phyloP scores from a whole-genome alignment of 345 rosid species.

The Eucalyptus polybractea region DNA sequence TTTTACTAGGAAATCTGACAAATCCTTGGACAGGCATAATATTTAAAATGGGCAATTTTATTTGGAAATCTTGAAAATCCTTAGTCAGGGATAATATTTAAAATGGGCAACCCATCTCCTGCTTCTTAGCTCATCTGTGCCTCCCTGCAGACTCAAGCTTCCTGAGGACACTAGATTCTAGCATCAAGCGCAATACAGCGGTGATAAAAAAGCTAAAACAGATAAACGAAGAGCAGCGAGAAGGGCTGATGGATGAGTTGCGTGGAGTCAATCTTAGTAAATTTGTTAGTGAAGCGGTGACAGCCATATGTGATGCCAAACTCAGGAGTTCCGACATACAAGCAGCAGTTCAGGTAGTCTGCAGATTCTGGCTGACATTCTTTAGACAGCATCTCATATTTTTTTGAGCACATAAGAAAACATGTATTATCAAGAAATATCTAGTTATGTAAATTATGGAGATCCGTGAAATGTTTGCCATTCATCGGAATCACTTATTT shows the following conservation, averaged over 20 bases:
- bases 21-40: neutral
- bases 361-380: neutral
- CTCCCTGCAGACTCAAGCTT: conserved; percentile 57
- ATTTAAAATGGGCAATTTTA: neutral
- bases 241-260: conserved; percentile 85
- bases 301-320: conserved; percentile 94
- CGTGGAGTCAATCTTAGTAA: conserved; percentile 76
- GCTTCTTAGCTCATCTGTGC: conserved; percentile 3
- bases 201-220: conserved; percentile 86
- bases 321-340: conserved; percentile 86
- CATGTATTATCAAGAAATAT: neutral
- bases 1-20: neutral
- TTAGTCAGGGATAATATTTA: neutral
- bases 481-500: neutral
- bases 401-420: neutral
- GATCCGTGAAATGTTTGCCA: neutral
- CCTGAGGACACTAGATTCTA: conserved; percentile 88
- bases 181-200: conserved; percentile 93
- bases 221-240: conserved; percentile 87
- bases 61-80: neutral
- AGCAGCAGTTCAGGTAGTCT: conserved; percentile 82
- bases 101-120: neutral
- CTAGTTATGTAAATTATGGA: neutral
- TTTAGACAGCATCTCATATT: neutral
- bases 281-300: conserved; percentile 93